Base-by-base conservation (phyloP, 2,329 filamentous ascomycete species). In the Penicillium oxalicum region DNA sequence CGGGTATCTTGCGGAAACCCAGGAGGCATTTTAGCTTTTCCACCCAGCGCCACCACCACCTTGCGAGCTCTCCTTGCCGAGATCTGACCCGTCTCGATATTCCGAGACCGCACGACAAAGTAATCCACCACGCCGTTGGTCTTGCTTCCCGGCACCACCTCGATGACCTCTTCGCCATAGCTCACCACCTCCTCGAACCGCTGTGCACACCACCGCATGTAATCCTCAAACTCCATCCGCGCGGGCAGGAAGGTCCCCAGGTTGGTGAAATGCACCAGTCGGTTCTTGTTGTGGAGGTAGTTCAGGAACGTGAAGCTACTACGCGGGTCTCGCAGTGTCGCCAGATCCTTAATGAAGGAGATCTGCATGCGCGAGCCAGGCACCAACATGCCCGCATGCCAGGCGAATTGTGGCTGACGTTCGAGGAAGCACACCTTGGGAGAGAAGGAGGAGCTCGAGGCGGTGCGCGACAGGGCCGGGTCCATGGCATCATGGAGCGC, bases 331-430 rank as follows among this genome's bases (percentile, higher is more conserved):
- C 91, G 81, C 58, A 95, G 77, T 3, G 88, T 93, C 3, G 91
- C 91, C 68, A 97, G 81, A 66, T 97, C 91, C 74, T 97, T 97
- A 73, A 97, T 80, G 74, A 95, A 97, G 8, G 88, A 94, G 60
- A 97, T 97, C 67, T 97, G 91, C 91, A 97, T 97, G 72, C 87
- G 90, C 45, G 91, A 88, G 4, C 90, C 91, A 0, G 90, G 88
- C 3, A 97, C 80, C 50, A 96, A 82, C 91, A 97, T 97, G 51
- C 91, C 91, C 0, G 89, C 84, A 69, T 97, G 91, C 91, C 91
- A 97, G 50, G 87, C 82, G 64, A 97, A 97, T 41, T 78, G 74
- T 29, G 76, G 64, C 70, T 97, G 91, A 68, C 87, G 86, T 74
- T 97, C 91, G 25, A 97, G 72, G 70, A 96, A 97, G 39, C 88